phyloP scores from a whole-genome alignment of 108 stramenopile genomes.

The Hondaea fermentalgiana region DNA sequence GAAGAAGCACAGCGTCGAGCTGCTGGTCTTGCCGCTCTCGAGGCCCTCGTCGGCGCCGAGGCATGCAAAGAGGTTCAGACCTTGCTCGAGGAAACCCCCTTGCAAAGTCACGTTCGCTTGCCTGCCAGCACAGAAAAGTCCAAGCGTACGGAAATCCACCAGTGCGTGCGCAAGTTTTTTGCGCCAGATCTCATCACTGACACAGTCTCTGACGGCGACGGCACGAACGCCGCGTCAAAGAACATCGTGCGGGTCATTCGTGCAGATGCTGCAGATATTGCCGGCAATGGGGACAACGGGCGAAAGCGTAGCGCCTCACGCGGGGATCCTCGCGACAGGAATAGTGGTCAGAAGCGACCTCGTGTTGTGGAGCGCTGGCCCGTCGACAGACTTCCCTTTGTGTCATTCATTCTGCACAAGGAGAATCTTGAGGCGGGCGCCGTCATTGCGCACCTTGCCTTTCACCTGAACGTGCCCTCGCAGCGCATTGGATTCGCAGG shows the following conservation, averaged over 20 bases:
- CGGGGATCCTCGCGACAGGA: neutral
- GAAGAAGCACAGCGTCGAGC: neutral
- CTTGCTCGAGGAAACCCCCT: neutral
- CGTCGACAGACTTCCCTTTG: conserved; percentile 25
- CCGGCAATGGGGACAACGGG: neutral
- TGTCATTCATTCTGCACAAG: conserved; percentile 41
- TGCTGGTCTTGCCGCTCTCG: neutral
- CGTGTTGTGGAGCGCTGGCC: conserved; percentile 40
- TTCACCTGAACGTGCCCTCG: conserved; percentile 16
- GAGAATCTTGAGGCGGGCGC: conserved; percentile 42
- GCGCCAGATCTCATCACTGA: neutral
- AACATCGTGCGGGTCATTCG: conserved; percentile 23
- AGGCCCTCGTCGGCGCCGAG: neutral
- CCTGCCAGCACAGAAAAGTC: neutral
- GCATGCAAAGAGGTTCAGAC: conserved; percentile 26
- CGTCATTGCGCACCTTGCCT: neutral
- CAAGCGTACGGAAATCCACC: neutral
- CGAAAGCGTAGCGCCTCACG: neutral
- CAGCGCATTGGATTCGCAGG: conserved; percentile 35
- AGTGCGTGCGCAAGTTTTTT: neutral
- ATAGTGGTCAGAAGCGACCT: conserved; percentile 12
- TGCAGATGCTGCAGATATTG: conserved; percentile 22
- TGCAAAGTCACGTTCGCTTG: conserved; percentile 12
- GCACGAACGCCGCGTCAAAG: neutral
- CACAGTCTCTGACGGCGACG: neutral